Conservation (phyloP, 1,284 basidiomycete genomes). For the Apiotrichum porosum region DNA sequence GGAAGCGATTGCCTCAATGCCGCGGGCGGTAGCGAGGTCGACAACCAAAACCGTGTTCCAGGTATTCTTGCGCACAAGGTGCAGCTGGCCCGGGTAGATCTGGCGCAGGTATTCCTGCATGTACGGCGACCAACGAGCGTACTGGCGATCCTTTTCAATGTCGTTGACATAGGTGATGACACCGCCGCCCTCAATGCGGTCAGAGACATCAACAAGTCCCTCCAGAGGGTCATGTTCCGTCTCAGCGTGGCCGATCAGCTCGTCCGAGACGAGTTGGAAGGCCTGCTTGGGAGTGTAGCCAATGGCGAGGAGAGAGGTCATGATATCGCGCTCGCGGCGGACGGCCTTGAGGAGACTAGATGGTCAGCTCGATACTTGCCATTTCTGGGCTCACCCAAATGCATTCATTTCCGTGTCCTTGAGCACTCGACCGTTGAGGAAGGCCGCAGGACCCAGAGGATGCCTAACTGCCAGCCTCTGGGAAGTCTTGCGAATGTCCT, state of each 20-base stretch:
- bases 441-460: slow-evolving; percentile 49
- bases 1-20: slow-evolving; percentile 60
- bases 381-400: slow-evolving; percentile 55
- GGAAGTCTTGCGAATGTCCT: slow-evolving; percentile 57
- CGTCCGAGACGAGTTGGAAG: slow-evolving; percentile 65
- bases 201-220: slow-evolving; percentile 79
- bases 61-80: slow-evolving; percentile 64
- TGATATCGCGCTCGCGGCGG: slow-evolving; percentile 65
- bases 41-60: slow-evolving; percentile 74
- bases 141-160: slow-evolving; percentile 65
- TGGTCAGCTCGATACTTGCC: slow-evolving; percentile 9
- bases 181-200: slow-evolving; percentile 69
- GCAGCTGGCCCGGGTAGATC: slow-evolving; percentile 64
- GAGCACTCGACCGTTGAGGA: slow-evolving; percentile 71
- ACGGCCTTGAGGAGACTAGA: slow-evolving; percentile 64
- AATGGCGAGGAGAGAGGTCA: slow-evolving; percentile 59
- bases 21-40: slow-evolving; percentile 64
- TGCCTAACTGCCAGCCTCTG: slow-evolving; percentile 50
- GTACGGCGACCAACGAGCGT: slow-evolving; percentile 27
- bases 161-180: slow-evolving; percentile 85
- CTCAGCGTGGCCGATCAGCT: slow-evolving; percentile 55
- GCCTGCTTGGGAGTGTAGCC: slow-evolving; percentile 63
- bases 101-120: slow-evolving; percentile 37
- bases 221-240: slow-evolving; percentile 58
- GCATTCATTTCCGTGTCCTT: slow-evolving; percentile 63